These are phyloP conservation scores for Kregervanrija pseudodelftensis DNA, from an alignment of 805 yeast species.

Conservation along the genomic window DNA sequence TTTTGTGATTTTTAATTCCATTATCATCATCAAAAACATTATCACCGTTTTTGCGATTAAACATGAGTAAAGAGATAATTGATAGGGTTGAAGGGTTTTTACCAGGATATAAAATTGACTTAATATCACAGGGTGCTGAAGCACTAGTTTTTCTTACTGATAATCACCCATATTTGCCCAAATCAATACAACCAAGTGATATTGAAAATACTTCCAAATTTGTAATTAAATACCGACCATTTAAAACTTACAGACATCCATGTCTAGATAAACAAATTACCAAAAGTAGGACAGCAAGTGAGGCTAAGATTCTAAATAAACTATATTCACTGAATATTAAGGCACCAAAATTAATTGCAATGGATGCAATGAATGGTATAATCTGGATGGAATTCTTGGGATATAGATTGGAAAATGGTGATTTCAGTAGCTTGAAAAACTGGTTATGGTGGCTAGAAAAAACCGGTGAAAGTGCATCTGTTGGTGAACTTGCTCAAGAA, in stretches of 20 bases:
- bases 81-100: constrained; percentile 35
- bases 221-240: constrained; percentile 81
- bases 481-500: constrained; percentile 31
- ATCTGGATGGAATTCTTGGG: constrained; percentile 87
- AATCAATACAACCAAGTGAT: constrained; percentile 16
- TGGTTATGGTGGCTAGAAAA: constrained; percentile 60
- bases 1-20: neutral
- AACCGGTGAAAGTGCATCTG: constrained; percentile 15
- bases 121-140: constrained; percentile 86
- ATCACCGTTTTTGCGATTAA: neutral
- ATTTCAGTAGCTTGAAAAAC: constrained; percentile 60
- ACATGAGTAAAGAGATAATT: constrained; percentile 48
- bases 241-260: constrained; percentile 86
- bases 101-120: constrained; percentile 41
- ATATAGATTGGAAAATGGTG: constrained; percentile 41
- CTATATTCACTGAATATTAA: constrained; percentile 46
- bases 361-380: constrained; percentile 72
- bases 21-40: neutral
- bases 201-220: constrained; percentile 29
- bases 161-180: constrained; percentile 59
- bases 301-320: constrained; percentile 68
- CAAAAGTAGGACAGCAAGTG: constrained; percentile 75
- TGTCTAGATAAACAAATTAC: constrained; percentile 69
- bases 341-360: constrained; percentile 67
- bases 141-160: constrained; percentile 65